Percentiles rank a stretch among this genome's conserved stretches.
Evolutionary conservation across 495 filamentous ascomycete species (phyloP).

Genomic region (Penicillium flavigenum): DNA sequence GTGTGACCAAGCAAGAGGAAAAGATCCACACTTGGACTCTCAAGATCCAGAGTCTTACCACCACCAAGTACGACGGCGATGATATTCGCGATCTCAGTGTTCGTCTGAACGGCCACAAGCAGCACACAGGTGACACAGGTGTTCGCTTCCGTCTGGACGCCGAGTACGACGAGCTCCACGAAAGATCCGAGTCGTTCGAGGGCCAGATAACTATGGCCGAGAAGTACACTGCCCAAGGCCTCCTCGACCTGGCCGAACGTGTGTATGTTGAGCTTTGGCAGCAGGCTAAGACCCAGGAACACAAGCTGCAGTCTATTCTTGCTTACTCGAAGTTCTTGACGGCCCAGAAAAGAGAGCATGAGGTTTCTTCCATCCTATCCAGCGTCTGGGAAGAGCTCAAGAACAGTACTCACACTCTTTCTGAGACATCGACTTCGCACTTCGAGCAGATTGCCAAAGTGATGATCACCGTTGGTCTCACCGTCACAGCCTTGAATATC

Average conservation of each 20-base stretch:
- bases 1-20: slow-evolving; percentile 27
- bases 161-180: slow-evolving; percentile 24
- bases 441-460: slow-evolving; percentile 36
- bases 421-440: slow-evolving; percentile 27
- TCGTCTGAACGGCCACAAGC: slow-evolving; percentile 25
- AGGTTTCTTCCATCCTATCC: slow-evolving; percentile 38
- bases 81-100: slow-evolving; percentile 28
- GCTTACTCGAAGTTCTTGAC: slow-evolving; percentile 37
- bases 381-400: slow-evolving; percentile 40
- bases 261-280: slow-evolving; percentile 42
- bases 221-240: slow-evolving; percentile 23
- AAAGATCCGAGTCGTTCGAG: slow-evolving; percentile 22
- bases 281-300: slow-evolving; percentile 33
- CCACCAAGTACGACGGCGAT: slow-evolving; percentile 11
- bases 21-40: slow-evolving; percentile 23
- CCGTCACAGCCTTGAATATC: slow-evolving; percentile 32
- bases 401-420: slow-evolving; percentile 23
- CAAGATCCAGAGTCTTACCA: slow-evolving; percentile 18
- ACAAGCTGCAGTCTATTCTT: slow-evolving; percentile 30
- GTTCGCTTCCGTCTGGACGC: slow-evolving; percentile 24
- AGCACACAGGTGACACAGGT: slow-evolving; percentile 20
- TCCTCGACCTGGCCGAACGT: slow-evolving; percentile 29
- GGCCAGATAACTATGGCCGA: slow-evolving; percentile 26
- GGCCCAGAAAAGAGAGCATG: slow-evolving; percentile 29
- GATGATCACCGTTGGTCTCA: slow-evolving; percentile 37